Base-by-base conservation (phyloP, 2,329 filamentous ascomycete genomes). In the Hypoxylon sp. region DNA sequence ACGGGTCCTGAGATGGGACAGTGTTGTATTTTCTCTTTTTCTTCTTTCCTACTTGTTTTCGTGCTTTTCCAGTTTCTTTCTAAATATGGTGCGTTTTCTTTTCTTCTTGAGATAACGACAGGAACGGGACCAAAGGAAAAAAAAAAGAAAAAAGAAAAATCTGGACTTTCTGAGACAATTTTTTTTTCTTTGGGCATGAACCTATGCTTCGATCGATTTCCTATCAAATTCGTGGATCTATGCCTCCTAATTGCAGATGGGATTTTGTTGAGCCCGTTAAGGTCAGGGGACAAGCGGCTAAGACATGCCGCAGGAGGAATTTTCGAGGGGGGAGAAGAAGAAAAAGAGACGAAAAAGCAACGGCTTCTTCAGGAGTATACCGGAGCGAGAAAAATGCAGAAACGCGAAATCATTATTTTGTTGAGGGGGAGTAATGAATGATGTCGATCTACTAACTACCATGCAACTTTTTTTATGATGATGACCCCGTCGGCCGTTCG, bases 401-500 rank as follows among this genome's bases (percentile, higher is more conserved):
- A 47, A 55, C 64, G 60, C 39, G 64, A 68, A n/a, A 58, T 65
- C 46, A 48, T 13, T 11, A 19, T 67, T 67, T 57, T 60, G 55
- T 64, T 44, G 52, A 50, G 61, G 44, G 50, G 57, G 44, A 54
- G 57, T 70, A 65, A 70, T 64, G 67, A 70, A 65, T 68, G 55
- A 70, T 68, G 68, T 60, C 68, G 65, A 70, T 68, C 65, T 70
- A 61, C 53, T 67, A 67, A 22, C 39, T 42, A 31, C 5, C 5
- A n/a, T 42, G 39, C 39, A 39, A 17, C n/a, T 33, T 44, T 46
- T 22, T 46, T 22, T 52, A 39, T 54, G 22, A 52, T 54, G 57
- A 5, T 26, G 31, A 47, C 26, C 26, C 26, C 47, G 56, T 63
- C 37, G 37, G 50, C 44, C 52, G 52, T 62, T 50, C 52, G 17